Base-by-base conservation (phyloP, 1,284 basidiomycete genomes). In the Cryptococcus wingfieldii region DNA sequence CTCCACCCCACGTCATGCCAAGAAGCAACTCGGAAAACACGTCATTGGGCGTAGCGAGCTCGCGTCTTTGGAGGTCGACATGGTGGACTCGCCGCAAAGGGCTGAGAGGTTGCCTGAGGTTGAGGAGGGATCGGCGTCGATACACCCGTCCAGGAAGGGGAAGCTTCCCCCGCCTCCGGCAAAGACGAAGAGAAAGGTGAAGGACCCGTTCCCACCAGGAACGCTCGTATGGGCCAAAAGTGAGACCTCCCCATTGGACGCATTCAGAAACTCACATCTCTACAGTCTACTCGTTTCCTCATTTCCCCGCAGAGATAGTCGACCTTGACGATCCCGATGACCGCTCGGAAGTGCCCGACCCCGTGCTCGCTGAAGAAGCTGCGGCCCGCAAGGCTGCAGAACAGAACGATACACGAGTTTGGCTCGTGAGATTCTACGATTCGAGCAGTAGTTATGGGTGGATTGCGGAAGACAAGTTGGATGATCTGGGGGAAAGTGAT, bases 371-470 rank as follows among this genome's bases (percentile, higher is more conserved):
- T 6, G 65, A 80, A 53, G 69, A 74, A 19, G 66, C 72, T 59
- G 72, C 79, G 19, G 77, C 65, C 49, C 55, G 46, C 8, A 54
- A 38, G 2, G 14, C 41, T 1, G 55, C 55, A 9, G 42, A 51
- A 44, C 47, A 54, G 5, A 49, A 38, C 12, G 59, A 47, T 3
- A 77, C 78, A 23, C 73, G 66, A 8, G 74, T 53, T 51, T 83
- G 58, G 64, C 79, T 88, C 43, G 80, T 89, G 16, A 82, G 82
- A 51, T 90, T 88, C 75, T 89, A 80, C 69, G 87, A 89, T 67
- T 80, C 80, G 52, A 64, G 76, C 2, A 75, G 76, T 48, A 82
- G 83, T 52, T 89, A 83, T 82, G 82, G 82, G 70, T 84, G 80
- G 78, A 77, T 86, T 12, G 66, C 77, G 4, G 57, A 75, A 16